Evolutionary conservation across 768 basidiomycete genomes (phyloP).

Genomic region (Tubosaeta sp.): DNA sequence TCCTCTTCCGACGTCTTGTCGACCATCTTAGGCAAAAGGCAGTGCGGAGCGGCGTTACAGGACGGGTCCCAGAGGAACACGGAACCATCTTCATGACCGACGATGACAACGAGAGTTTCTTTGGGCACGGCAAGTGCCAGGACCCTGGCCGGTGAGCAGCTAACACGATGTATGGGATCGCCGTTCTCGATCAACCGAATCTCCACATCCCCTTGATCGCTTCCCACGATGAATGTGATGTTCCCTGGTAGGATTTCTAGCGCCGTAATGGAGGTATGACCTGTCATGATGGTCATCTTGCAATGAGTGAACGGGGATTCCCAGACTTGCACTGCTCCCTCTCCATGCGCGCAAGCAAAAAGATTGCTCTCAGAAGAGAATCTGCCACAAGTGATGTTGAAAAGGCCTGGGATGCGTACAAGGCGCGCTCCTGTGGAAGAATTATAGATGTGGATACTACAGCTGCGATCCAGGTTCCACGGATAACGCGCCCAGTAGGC

Average conservation of each 20-base stretch:
- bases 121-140: conserved; percentile 8
- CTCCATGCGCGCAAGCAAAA: conserved; percentile 14
- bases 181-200: conserved; percentile 14
- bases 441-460: conserved; percentile 17
- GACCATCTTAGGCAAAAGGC: background rate
- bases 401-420: conserved; percentile 12
- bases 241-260: conserved; percentile 13
- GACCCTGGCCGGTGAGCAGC: conserved; percentile 7
- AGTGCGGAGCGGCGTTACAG: conserved; percentile 1
- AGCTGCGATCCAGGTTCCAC: conserved; percentile 13
- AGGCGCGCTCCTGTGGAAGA: conserved; percentile 13
- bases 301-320: conserved; percentile 8
- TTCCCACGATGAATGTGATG: conserved; percentile 7
- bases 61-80: conserved; percentile 16
- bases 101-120: conserved; percentile 7
- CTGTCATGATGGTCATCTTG: conserved; percentile 9
- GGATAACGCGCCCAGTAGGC: conserved; percentile 17
- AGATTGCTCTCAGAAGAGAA: conserved; percentile 13
- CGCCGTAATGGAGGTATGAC: conserved; percentile 7
- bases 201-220: conserved; percentile 9
- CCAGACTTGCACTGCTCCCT: conserved; percentile 17
- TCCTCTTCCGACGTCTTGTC: background rate
- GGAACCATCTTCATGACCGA: conserved; percentile 15
- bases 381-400: conserved; percentile 7
- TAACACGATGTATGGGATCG: conserved; percentile 3